These are phyloP conservation scores for Russula ochroleuca DNA, from an alignment of 768 basidiomycete genomes.

Conservation along the genomic window DNA sequence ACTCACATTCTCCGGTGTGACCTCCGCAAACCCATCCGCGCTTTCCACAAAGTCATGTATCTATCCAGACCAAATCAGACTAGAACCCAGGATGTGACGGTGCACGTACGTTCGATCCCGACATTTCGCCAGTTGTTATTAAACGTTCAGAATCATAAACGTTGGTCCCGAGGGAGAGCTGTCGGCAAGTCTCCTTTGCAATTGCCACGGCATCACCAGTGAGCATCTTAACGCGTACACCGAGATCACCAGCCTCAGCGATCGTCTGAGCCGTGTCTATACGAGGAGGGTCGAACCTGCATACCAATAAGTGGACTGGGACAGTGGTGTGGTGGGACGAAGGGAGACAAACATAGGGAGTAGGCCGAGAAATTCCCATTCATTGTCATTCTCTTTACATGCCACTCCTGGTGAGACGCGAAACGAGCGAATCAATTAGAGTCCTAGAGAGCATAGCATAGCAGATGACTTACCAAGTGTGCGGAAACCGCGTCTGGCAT, in stretches of 20 bases:
- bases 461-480: conserved; percentile 33
- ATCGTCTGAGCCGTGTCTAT: conserved; percentile 44
- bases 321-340: background rate
- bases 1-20: conserved; percentile 45
- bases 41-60: conserved; percentile 45
- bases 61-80: conserved; percentile 12
- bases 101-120: conserved; percentile 37
- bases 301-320: conserved; percentile 24
- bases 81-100: background rate
- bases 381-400: conserved; percentile 40
- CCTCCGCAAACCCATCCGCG: conserved; percentile 50
- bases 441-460: background rate
- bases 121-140: conserved; percentile 40
- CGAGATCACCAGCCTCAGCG: conserved; percentile 41
- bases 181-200: conserved; percentile 45
- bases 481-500: conserved; percentile 44
- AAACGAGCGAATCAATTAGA: background rate
- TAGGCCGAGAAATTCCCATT: conserved; percentile 45
- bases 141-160: conserved; percentile 45
- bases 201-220: conserved; percentile 50
- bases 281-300: conserved; percentile 47
- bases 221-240: conserved; percentile 48
- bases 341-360: conserved; percentile 26
- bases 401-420: conserved; percentile 35
- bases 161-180: conserved; percentile 43